Evolutionary conservation across 345 rosid species (phyloP), one percentile per base, ranked within the genome.

Genomic region (Clausena lansium): DNA sequence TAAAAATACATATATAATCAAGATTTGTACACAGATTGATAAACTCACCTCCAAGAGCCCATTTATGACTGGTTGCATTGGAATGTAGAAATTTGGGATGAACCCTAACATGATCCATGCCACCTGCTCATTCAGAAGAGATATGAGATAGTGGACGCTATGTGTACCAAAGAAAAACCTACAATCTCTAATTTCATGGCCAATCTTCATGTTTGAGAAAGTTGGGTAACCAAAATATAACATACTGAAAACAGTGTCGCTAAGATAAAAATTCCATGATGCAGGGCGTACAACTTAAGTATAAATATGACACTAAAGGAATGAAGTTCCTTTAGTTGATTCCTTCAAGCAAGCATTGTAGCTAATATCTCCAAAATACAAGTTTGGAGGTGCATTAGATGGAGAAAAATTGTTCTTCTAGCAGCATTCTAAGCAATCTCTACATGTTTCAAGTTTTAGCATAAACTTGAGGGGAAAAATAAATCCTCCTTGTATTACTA

Each of bases 61-160:
- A 95, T 79, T 93, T 95, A 84, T 95, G 99, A 82, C 99, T 95
- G 10, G 99, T 95, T 73, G 99, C 99, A 81, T 95, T 95, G 39
- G 99, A 95, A 87, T 95, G 99, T 50, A 95, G 80, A 75, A 95
- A 95, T 80, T 89, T 95, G 47, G 99, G 99, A 88, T 95, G 99
- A 79, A 95, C 98, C 83, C 99, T 84, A 36, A 92, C 96, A 85
- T 86, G 99, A 79, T 95, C 99, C 83, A 91, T 78, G 5, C 95
- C 92, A 84, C 92, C 98, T 95, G 78, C 74, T 57, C 41, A 77
- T 63, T 76, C n/a, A 67, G 70, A 68, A 4, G 55, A 47, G 33
- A 39, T 33, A 27, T 20, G 52, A 28, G 20, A 72, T 19, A 32
- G 28, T 11, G 9, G 35, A 30, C 67, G 61, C 20, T 19, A n/a